These are phyloP conservation scores for Globisporangium canariense DNA, from an alignment of 352 stramenopile species.

Conservation along the genomic window DNA sequence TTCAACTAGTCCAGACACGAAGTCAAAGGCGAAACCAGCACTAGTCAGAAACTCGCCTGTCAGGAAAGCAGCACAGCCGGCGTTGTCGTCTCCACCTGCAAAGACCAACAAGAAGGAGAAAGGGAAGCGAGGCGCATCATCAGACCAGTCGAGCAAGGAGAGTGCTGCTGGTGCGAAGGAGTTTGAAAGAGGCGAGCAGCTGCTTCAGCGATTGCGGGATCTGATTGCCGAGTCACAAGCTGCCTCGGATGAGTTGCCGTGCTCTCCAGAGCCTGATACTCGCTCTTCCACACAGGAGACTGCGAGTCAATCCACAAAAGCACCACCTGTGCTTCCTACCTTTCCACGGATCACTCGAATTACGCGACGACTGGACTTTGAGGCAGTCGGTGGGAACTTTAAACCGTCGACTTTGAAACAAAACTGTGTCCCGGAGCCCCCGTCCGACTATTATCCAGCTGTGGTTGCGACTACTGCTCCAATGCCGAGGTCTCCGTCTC, in stretches of 20 bases:
- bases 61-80: background rate
- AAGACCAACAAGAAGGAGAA: constrained; percentile 13
- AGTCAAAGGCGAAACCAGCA: background rate
- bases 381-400: constrained; percentile 11
- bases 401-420: constrained; percentile 3
- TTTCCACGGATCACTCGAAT: constrained; percentile 36
- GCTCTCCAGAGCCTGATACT: constrained; percentile 22
- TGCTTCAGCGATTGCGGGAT: constrained; percentile 33
- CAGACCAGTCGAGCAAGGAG: constrained; percentile 7
- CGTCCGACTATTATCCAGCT: constrained; percentile 8
- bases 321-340: constrained; percentile 16
- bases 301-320: constrained; percentile 16
- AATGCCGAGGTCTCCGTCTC: background rate
- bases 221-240: constrained; percentile 24
- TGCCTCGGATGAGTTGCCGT: constrained; percentile 21
- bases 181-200: constrained; percentile 28
- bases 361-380: constrained; percentile 52
- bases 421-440: constrained; percentile 32
- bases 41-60: background rate
- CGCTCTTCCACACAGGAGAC: constrained; percentile 7
- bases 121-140: constrained; percentile 4
- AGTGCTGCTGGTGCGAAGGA: constrained; percentile 8
- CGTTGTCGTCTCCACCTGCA: constrained; percentile 11
- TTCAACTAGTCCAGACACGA: background rate
- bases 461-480: background rate